These are phyloP conservation scores for Trametes coccinea DNA, from an alignment of 768 basidiomycete species.

Conservation along the genomic window DNA sequence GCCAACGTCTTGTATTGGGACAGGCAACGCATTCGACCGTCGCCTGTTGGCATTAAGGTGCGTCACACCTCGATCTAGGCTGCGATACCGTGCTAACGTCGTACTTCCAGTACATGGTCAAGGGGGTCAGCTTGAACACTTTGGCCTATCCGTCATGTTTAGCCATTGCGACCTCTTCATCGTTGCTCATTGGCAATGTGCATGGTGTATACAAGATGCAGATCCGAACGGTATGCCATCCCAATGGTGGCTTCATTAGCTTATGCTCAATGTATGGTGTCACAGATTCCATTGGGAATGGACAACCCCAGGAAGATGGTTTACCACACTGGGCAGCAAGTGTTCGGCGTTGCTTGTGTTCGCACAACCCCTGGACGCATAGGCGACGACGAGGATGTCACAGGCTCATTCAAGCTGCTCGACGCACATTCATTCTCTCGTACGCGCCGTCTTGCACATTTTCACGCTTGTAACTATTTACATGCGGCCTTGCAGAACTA, in stretches of 20 bases:
- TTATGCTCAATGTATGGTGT: background rate
- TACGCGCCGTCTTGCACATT: constrained; percentile 8
- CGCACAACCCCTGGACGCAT: constrained; percentile 54
- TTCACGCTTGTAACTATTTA: background rate
- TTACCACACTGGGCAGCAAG: constrained; percentile 52
- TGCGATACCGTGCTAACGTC: background rate
- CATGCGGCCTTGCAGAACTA: constrained; percentile 39
- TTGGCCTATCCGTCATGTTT: constrained; percentile 51
- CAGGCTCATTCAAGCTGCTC: constrained; percentile 63
- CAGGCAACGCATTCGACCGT: constrained; percentile 60
- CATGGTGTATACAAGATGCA: constrained; percentile 76
- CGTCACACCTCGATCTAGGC: background rate
- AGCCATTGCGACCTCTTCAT: constrained; percentile 54
- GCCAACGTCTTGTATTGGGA: constrained; percentile 72
- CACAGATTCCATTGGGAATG: constrained; percentile 71
- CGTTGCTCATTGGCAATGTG: constrained; percentile 66
- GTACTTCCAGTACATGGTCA: constrained; percentile 45
- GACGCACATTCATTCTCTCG: constrained; percentile 64
- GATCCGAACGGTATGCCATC: constrained; percentile 63
- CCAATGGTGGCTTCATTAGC: constrained; percentile 1
- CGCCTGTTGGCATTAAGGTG: constrained; percentile 74
- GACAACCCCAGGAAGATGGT: constrained; percentile 71
- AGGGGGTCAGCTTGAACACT: constrained; percentile 55
- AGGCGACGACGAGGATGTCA: constrained; percentile 47
- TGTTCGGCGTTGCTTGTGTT: constrained; percentile 67